Conservation (phyloP, 148 eudicot genomes). For the Tetragonia tetragonoides region DNA sequence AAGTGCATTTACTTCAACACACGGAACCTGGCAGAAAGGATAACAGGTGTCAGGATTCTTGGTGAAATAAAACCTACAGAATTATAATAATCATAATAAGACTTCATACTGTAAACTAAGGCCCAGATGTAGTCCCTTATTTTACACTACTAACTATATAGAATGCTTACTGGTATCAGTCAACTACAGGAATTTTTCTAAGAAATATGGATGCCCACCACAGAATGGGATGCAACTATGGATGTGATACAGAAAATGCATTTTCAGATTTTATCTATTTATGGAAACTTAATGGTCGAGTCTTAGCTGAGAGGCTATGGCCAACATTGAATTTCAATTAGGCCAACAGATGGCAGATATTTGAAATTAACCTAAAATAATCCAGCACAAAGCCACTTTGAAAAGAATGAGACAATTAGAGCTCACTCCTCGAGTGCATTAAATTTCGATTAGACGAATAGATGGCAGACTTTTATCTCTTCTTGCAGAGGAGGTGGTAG, state of each 20-base stretch:
- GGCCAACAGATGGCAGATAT: too few relatives aligned
- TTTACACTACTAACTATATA: neutral
- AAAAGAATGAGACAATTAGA: too few relatives aligned
- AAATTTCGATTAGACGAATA: too few relatives aligned
- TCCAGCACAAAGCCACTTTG: too few relatives aligned
- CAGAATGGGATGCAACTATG: neutral
- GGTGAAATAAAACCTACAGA: neutral
- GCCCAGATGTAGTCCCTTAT: neutral
- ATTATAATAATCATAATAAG: neutral
- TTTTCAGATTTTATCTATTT: neutral
- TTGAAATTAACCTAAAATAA: too few relatives aligned
- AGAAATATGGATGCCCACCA: neutral
- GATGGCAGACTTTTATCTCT: too few relatives aligned
- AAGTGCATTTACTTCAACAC: conserved; percentile 94
- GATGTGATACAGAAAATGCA: neutral
- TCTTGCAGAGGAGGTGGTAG: too few relatives aligned
- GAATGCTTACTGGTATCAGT: neutral
- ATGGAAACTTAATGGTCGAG: too few relatives aligned
- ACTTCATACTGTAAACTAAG: neutral
- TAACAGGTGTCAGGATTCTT: neutral
- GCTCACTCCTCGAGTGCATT: too few relatives aligned
- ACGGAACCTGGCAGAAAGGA: conserved; percentile 68
- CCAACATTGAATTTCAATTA: too few relatives aligned
- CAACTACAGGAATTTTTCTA: neutral
- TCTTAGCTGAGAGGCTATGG: too few relatives aligned